phyloP scores from a whole-genome alignment of 208 protist species.

The Strigomonas culicis region DNA sequence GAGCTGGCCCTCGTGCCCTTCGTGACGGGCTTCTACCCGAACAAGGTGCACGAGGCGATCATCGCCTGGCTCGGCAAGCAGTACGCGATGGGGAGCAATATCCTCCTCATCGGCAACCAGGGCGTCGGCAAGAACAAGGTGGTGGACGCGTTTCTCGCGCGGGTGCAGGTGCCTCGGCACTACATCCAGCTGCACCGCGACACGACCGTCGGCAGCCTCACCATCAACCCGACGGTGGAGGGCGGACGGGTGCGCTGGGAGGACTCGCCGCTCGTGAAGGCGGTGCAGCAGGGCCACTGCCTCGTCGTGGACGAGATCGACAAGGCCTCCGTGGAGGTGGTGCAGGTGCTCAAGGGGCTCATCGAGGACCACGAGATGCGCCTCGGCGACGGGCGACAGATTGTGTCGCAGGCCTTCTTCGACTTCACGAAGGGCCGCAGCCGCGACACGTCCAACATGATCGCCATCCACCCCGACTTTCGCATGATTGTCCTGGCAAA shows the following conservation, averaged over 20 bases:
- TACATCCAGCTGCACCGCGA: slow-evolving; percentile 96
- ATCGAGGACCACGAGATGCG: slow-evolving; percentile 87
- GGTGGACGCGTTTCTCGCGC: slow-evolving; percentile 89
- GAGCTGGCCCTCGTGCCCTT: slow-evolving; percentile 87
- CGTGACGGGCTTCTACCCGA: slow-evolving; percentile 86
- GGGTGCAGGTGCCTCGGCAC: slow-evolving; percentile 83
- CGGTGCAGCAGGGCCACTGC: slow-evolving; percentile 86
- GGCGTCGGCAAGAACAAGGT: slow-evolving; percentile 97
- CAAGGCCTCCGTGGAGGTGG: slow-evolving; percentile 93
- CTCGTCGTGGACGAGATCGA: slow-evolving; percentile 96
- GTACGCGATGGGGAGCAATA: slow-evolving; percentile 67
- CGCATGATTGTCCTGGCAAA: slow-evolving; percentile 88
- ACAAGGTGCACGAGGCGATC: slow-evolving; percentile 78
- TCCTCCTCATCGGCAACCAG: slow-evolving; percentile 95
- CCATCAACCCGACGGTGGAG: slow-evolving; percentile 84
- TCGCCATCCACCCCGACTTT: slow-evolving; percentile 76
- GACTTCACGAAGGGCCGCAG: not conserved
- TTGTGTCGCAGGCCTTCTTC: slow-evolving; percentile 32
- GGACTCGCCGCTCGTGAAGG: slow-evolving; percentile 93
- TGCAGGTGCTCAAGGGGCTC: slow-evolving; percentile 87
- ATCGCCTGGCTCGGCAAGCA: slow-evolving; percentile 89
- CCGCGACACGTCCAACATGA: not conserved
- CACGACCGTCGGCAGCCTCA: slow-evolving; percentile 90
- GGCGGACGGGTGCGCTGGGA: slow-evolving; percentile 87
- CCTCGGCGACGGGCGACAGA: slow-evolving; percentile 73